Evolutionary conservation across 345 rosid genomes (phyloP).

Genomic region (Citrus hindsii): DNA sequence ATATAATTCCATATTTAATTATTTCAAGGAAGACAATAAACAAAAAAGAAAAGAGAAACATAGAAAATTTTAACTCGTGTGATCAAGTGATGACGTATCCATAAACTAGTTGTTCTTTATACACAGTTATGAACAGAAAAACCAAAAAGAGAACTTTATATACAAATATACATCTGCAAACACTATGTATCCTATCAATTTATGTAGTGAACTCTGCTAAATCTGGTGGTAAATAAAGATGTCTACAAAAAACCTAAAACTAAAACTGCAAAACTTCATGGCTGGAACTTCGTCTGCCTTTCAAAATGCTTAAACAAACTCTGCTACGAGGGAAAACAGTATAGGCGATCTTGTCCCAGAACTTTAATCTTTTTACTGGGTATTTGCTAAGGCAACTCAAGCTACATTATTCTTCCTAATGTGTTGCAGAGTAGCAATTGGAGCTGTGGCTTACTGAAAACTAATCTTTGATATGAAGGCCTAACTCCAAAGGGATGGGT

Average conservation of each 20-base stretch:
- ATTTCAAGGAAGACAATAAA: background rate
- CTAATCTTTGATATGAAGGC: background rate
- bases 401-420: background rate
- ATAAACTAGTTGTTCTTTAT: background rate
- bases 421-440: background rate
- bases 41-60: background rate
- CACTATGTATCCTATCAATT: background rate
- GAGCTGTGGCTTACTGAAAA: background rate
- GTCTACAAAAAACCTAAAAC: background rate
- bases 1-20: background rate
- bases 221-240: background rate
- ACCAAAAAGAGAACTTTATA: background rate
- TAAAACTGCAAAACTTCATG: background rate
- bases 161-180: background rate
- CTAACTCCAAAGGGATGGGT: constrained; percentile 70
- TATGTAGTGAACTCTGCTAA: background rate
- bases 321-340: background rate
- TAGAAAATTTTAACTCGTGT: background rate
- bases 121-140: background rate
- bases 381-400: background rate
- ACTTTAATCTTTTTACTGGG: too few species aligned
- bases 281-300: background rate
- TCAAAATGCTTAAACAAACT: background rate
- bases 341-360: background rate
- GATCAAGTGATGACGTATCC: background rate